Conservation (phyloP, 2,329 filamentous ascomycete genomes). For the Pseudogymnoascus sp. region DNA sequence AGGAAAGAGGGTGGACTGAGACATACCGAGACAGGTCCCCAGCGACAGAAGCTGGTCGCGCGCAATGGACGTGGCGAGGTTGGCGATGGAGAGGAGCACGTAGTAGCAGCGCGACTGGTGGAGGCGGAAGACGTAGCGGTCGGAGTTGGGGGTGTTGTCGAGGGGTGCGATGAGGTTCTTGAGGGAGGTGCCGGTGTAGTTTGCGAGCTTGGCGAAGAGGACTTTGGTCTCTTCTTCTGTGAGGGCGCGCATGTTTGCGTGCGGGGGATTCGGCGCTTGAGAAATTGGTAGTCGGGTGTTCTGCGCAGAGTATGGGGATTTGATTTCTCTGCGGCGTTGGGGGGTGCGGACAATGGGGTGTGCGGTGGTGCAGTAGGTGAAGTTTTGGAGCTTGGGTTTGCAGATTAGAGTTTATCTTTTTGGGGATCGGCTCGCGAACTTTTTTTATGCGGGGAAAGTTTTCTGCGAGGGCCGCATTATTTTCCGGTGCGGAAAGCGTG, state of each 20-base stretch:
- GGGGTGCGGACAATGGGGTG: no score
- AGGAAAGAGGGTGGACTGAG: neutral
- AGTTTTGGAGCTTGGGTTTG: constrained; percentile 3
- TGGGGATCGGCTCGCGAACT: neutral
- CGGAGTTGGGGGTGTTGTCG: constrained; percentile 57
- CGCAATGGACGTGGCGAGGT: constrained; percentile 78
- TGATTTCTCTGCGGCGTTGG: no score
- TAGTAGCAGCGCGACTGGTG: constrained; percentile 85
- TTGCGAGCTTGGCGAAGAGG: constrained; percentile 85
- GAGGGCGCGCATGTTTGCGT: constrained; percentile 66
- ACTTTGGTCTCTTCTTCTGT: constrained; percentile 73
- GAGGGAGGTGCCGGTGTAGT: constrained; percentile 81
- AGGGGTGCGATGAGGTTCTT: constrained; percentile 75
- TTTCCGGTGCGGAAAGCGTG: constrained; percentile 14
- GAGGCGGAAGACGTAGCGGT: constrained; percentile 80
- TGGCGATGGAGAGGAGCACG: constrained; percentile 79
- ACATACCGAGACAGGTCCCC: constrained; percentile 70
- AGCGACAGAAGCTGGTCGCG: constrained; percentile 76
- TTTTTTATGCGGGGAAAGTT: constrained; percentile 22
- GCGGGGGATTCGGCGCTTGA: no score
- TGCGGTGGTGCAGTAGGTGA: neutral
- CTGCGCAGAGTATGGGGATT: no score
- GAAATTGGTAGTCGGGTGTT: no score
- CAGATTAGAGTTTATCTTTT: constrained; percentile 3
- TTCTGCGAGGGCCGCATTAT: constrained; percentile 21